Base-by-base conservation (phyloP, 345 rosid species). In the Gossypioides kirkii region DNA sequence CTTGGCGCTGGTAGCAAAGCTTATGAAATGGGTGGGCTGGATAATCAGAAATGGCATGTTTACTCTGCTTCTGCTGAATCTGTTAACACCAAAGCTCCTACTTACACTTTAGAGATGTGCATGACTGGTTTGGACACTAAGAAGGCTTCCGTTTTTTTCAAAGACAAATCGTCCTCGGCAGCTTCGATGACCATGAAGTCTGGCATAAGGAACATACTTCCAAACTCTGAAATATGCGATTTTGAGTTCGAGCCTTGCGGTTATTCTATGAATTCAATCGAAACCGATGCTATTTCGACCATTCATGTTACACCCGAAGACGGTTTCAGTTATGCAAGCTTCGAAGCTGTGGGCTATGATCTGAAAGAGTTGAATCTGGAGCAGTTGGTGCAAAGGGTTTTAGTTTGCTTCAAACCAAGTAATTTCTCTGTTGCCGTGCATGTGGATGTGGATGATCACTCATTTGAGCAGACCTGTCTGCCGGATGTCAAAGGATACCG, bases 291-390 rank as follows among this genome's bases (percentile, higher is more conserved):
- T 9, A 72, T 89, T 20, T 92, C 94, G 2, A 92, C 96, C n/a
- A 87, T 92, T 76, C 96, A 92, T 59, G 84, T 92, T 7, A 90
- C 94, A 0, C 96, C 94, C 0, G 96, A 90, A 76, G 96, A 90
- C 1, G 87, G 94, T 10, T 87, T 87, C 75, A 92, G 94, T 50
- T 92, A 90, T 76, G 98, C 96, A 6, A 90, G 98, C 81, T 92
- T 92, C 64, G 96, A 92, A 80, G 77, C 87, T 0, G 88, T 80
- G 62, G 91, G 96, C 0, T 90, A 90, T 76, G 78, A 87, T 76
- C 81, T 79, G 10, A 80, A 80, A 52, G 74, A 36, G 8, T 42
- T 81, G 76, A 79, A 76, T 55, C 55, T 83, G 78, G 70, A 74
- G 38, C 75, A 77, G 79, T 61, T 92, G 82, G 77, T 88, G 5